Evolutionary conservation across 176 grass and related monocot genomes (phyloP).

Genomic region (Oryza glumipatula): DNA sequence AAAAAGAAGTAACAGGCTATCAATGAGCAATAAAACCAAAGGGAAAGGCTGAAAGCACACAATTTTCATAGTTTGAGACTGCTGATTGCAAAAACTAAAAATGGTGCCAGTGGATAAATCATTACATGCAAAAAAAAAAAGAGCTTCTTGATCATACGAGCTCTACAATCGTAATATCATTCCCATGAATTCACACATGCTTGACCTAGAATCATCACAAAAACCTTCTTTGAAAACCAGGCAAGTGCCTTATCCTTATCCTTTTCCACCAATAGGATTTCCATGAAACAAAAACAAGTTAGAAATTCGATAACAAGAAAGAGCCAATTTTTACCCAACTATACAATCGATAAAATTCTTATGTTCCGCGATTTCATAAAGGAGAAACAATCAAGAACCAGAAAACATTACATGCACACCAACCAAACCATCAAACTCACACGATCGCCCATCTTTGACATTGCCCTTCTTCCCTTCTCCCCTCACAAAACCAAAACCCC

Average conservation of each 20-base stretch:
- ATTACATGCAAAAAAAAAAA: not conserved
- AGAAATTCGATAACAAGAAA: not conserved
- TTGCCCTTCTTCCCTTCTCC: not conserved
- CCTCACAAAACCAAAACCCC: conserved; percentile 26
- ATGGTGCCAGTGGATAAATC: not conserved
- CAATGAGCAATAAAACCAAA: conserved; percentile 3
- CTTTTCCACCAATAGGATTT: not conserved
- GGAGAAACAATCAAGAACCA: not conserved
- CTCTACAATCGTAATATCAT: not conserved
- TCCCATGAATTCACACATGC: not conserved
- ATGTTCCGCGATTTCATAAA: not conserved
- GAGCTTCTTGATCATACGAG: not conserved
- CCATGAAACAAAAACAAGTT: not conserved
- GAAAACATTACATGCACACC: not conserved
- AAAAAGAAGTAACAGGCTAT: not conserved
- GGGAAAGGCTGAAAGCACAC: not conserved
- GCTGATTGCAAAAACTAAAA: not conserved
- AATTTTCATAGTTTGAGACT: not conserved
- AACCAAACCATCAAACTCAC: not conserved
- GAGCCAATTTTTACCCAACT: not conserved
- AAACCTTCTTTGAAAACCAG: not conserved
- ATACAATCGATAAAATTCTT: not conserved
- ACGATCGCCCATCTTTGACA: conserved; percentile 11
- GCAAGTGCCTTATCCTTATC: not conserved
- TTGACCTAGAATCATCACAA: not conserved